Percentiles rank a stretch among this genome's conserved stretches.
Conservation (phyloP, 768 basidiomycete species). For the Mycena floridula region DNA sequence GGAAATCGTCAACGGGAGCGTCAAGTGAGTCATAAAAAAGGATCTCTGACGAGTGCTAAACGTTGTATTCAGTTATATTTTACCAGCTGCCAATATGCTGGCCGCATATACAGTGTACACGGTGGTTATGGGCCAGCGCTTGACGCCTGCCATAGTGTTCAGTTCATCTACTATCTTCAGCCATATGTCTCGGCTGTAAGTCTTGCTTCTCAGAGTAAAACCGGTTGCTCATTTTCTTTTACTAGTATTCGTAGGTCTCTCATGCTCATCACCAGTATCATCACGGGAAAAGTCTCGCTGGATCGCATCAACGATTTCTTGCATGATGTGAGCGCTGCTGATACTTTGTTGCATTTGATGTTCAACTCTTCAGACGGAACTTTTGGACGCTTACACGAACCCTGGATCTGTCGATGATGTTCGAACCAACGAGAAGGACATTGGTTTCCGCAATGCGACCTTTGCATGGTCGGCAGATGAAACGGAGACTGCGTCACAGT, state of each 20-base stretch:
- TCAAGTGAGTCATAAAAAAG: conserved; percentile 26
- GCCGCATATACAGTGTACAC: conserved; percentile 43
- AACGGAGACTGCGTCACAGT: conserved; percentile 36
- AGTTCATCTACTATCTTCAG: conserved; percentile 1
- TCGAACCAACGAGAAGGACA: conserved; percentile 14
- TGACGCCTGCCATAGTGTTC: background rate
- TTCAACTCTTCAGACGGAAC: conserved; percentile 42
- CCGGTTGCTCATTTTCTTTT: conserved; percentile 8
- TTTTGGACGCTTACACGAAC: conserved; percentile 32
- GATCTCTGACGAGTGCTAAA: background rate
- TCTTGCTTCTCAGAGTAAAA: conserved; percentile 23
- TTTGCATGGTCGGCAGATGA: conserved; percentile 48
- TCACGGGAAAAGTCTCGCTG: conserved; percentile 52
- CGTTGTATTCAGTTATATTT: conserved; percentile 27
- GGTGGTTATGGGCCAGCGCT: conserved; percentile 2
- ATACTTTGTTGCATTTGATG: too few relatives aligned
- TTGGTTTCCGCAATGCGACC: conserved; percentile 48
- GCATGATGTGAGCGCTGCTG: conserved; percentile 20
- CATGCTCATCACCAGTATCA: too few relatives aligned
- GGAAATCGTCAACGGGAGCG: conserved; percentile 35
- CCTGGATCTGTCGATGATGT: conserved; percentile 5
- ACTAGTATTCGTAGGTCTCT: conserved; percentile 20
- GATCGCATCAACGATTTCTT: conserved; percentile 44
- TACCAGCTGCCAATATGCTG: conserved; percentile 44
- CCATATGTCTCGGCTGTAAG: conserved; percentile 19